Evolutionary conservation across 768 basidiomycete genomes (phyloP), one percentile per base, ranked within the genome.

Genomic region (Leccinum pellstonianum): DNA sequence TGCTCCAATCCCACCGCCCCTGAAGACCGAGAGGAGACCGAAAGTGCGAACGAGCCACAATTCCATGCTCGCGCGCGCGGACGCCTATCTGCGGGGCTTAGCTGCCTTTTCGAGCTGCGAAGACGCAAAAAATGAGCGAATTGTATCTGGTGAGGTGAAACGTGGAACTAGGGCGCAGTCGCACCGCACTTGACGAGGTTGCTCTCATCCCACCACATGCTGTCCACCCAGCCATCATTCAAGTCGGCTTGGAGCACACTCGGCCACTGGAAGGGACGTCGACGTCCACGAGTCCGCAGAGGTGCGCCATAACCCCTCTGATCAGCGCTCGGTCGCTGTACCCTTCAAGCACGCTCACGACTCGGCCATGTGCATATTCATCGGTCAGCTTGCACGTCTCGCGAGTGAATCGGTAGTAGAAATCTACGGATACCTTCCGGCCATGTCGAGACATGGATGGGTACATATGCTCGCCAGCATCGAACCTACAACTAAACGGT

Each of bases 311-410:
- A 0, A 87, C 81, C 0, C 90, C 96, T 62, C 90, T 93, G 6
- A 79, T 86, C 56, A 98, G 77, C 0, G 96, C 95, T 6, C 88
- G 82, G 71, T 98, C 95, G 65, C 91, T 92, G 68, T 98, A 98
- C 2, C 95, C 96, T 75, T 99, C 96, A 1, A 99, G 83, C 0
- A 98, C 91, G 65, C 92, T 94, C 41, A 98, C 80, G 5, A 96
- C 65, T 46, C 86, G 81, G 0, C 94, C 93, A 25, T 25, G 25
- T 25, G 25, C 25, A 25, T 25, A 25, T 25, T 25, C 25, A 25
- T 25, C 25, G 25, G 25, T 86, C 57, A 99, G 81, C 0, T 65
- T 69, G 54, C 82, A 78, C 0, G 85, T 83, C 64, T 96, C 93
- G 4, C 75, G 79, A 0, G 93, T 86, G 67, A 98, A 96, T 10